Evolutionary conservation across 2,329 filamentous ascomycete genomes (phyloP).

Genomic region (Ophiostoma australiae): DNA sequence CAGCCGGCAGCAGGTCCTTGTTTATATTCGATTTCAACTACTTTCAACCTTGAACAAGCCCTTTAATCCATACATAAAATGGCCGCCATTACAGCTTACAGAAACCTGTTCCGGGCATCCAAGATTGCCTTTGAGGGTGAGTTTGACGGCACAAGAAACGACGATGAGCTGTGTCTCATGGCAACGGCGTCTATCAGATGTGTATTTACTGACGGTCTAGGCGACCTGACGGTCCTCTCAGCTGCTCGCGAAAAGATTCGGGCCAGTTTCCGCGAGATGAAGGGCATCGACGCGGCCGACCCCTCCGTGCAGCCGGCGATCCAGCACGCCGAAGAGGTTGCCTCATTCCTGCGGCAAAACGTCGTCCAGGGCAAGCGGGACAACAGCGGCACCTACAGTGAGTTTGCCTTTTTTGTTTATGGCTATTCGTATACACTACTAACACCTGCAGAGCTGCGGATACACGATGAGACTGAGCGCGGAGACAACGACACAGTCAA

Average conservation of each 20-base stretch:
- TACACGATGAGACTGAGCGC: slow-evolving; percentile 85
- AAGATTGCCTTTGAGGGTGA: slow-evolving; percentile 78
- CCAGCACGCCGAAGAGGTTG: slow-evolving; percentile 75
- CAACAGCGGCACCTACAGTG: slow-evolving; percentile 54
- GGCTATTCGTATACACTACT: not conserved
- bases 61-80: not conserved
- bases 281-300: slow-evolving; percentile 52
- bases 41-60: not conserved
- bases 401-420: slow-evolving; percentile 32
- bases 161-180: not conserved
- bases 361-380: slow-evolving; percentile 73
- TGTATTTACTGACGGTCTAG: slow-evolving; percentile 20
- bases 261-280: slow-evolving; percentile 64
- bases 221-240: slow-evolving; percentile 48
- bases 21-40: not conserved
- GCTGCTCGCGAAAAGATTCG: slow-evolving; percentile 72
- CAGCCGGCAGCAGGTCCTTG: not conserved
- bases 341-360: slow-evolving; percentile 73
- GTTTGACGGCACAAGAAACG: slow-evolving; percentile 12
- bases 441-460: slow-evolving; percentile 61
- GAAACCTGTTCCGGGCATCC: slow-evolving; percentile 73
- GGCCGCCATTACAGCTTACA: slow-evolving; percentile 67
- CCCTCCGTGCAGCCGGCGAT: slow-evolving; percentile 61
- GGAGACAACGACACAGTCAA: slow-evolving; percentile 92
- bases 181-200: not conserved